Base-by-base conservation (phyloP, 768 basidiomycete species). In the Russula emetica region DNA sequence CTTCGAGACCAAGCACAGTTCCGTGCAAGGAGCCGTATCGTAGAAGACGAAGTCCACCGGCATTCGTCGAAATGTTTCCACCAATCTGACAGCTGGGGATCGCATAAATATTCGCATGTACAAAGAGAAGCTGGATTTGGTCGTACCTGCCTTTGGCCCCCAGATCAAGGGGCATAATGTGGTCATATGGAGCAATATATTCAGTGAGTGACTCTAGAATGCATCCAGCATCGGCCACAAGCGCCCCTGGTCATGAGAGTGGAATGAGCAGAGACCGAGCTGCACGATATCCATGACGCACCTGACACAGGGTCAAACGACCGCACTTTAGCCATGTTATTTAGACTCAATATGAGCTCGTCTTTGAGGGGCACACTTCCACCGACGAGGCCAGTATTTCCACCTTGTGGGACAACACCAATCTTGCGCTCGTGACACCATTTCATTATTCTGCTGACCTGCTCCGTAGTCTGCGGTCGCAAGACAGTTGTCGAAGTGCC, bases 311-410 rank as follows among this genome's bases (percentile, higher is more conserved):
- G 82, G 72, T 94, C 92, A 69, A 92, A 94, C 4, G 85, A 85
- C 69, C 92, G 86, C 56, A 94, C 83, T 65, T 82, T 81, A 71
- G 84, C 85, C 85, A 99, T 85, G 71, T 90, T 93, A 24, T 85
- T 78, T 45, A 96, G 80, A 65, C 84, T 94, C 57, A 99, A 77
- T 57, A 99, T 82, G 66, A 98, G 75, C 75, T 99, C 97, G 72
- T 95, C 88, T 68, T 85, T 78, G 44, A 94, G 73, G 0, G 97
- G 96, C 13, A 96, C 90, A 66, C 94, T 86, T 42, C 97, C 97
- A 61, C 95, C 97, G 42, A 99, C 97, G 14, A 99, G 83, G 18
- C 97, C 97, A 0, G 97, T 99, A 77, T 99, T 99, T 52, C 97
- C 97, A 53, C 97, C 96, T 74, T 99, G 97, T 2, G 97, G 97